A percentile compares a stretch with the other conserved stretches of the same genome.
Evolutionary conservation across 2,329 filamentous ascomycete genomes (phyloP).

Genomic region (Aspergillus arachidicola): DNA sequence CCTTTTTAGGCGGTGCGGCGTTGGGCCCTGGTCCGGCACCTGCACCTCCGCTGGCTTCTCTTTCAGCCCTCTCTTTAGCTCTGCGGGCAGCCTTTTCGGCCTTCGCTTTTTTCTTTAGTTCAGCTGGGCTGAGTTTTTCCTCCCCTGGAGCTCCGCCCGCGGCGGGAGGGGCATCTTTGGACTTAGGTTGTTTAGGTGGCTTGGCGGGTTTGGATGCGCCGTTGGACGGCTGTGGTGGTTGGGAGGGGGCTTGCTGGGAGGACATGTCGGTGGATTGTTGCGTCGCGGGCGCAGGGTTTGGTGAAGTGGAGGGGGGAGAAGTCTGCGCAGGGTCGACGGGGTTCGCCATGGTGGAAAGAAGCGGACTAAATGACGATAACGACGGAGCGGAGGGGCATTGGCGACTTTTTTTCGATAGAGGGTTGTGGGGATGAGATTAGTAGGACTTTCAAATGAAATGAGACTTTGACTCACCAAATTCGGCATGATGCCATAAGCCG

Average conservation of each 20-base stretch:
- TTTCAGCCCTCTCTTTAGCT: conserved; percentile 66
- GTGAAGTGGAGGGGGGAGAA: conserved; percentile 18
- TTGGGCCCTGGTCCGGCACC: conserved; percentile 13
- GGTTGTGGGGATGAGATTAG: conserved; percentile 20
- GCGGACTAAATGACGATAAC: conserved; percentile 19
- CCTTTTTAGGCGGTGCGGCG: conserved; percentile 33
- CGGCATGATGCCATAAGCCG: conserved; percentile 39
- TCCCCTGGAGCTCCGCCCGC: conserved; percentile 28
- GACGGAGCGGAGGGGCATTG: conserved; percentile 29
- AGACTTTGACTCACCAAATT: conserved; percentile 35
- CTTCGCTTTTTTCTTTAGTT: conserved; percentile 86
- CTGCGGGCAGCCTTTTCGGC: conserved; percentile 88
- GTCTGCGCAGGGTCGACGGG: conserved; percentile 25
- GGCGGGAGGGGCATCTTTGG: conserved; percentile 27
- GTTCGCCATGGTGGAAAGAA: conserved; percentile 31
- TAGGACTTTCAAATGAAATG: background rate
- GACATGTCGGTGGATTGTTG: conserved; percentile 19
- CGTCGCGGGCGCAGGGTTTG: conserved; percentile 19
- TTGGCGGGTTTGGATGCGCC: conserved; percentile 23
- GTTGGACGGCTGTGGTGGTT: conserved; percentile 26
- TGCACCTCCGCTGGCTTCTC: conserved; percentile 42
- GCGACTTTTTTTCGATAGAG: conserved; percentile 22
- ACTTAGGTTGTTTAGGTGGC: conserved; percentile 24
- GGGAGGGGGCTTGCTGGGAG: conserved; percentile 11
- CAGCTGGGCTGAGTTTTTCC: conserved; percentile 56